Percentiles rank a stretch among this genome's conserved stretches.
These are phyloP conservation scores for Tolypocladium album DNA, from an alignment of 2,329 filamentous ascomycete species.

Conservation along the genomic window DNA sequence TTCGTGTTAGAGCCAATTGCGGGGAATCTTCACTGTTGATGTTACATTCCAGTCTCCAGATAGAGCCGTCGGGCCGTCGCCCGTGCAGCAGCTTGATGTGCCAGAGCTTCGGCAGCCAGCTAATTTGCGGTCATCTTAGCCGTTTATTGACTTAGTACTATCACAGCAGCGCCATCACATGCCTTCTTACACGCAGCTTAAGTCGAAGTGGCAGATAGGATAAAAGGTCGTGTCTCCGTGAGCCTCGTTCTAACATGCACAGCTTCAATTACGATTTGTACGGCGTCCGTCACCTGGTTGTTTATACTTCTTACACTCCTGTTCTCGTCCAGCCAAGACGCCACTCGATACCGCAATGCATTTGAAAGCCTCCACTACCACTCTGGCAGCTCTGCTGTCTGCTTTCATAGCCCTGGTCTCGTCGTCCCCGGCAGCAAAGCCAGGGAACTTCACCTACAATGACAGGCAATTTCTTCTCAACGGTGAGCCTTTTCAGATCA, in stretches of 20 bases:
- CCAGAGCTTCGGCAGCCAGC: neutral
- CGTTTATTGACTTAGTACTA: neutral
- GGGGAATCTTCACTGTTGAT: no score
- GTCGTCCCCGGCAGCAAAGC: neutral
- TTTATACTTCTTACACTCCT: neutral
- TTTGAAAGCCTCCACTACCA: neutral
- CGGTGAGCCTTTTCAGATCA: conserved; percentile 16
- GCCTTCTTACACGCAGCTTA: neutral
- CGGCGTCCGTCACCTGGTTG: neutral
- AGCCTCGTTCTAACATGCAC: neutral
- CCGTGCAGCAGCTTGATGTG: neutral
- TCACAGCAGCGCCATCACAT: neutral
- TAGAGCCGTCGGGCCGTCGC: neutral
- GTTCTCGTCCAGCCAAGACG: neutral
- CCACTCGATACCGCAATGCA: neutral
- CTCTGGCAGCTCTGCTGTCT: neutral
- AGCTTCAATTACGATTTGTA: neutral
- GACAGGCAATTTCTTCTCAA: conserved; percentile 2
- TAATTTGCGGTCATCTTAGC: no score
- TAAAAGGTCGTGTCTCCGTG: neutral
- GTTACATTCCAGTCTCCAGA: neutral
- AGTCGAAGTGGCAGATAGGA: no score
- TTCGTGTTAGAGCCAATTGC: no score
- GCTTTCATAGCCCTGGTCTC: neutral
- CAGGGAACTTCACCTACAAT: conserved; percentile 1